phyloP scores from a whole-genome alignment of 2,329 filamentous ascomycete genomes.

The Chrysoporthe puriensis region DNA sequence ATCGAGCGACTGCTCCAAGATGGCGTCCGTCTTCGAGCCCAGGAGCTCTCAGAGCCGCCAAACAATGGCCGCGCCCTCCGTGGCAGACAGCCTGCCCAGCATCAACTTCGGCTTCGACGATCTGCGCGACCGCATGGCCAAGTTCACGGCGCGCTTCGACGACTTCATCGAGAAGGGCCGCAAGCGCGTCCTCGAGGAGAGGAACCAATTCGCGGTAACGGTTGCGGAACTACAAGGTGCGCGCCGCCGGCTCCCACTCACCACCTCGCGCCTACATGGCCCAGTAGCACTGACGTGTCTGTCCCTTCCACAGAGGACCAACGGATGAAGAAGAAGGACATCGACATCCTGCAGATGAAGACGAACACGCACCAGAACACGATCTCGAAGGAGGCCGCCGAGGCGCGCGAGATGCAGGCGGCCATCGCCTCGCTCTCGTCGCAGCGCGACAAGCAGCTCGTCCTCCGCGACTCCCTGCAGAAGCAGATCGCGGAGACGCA shows the following conservation, averaged over 20 bases:
- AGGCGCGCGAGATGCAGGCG: constrained; percentile 74
- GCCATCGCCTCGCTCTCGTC: constrained; percentile 61
- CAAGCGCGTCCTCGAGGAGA: constrained; percentile 87
- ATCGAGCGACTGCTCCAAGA: constrained; percentile 37
- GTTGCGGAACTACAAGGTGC: constrained; percentile 87
- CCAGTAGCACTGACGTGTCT: constrained; percentile 1
- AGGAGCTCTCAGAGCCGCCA: constrained; percentile 69
- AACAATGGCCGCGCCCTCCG: constrained; percentile 64
- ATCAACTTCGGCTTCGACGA: constrained; percentile 98
- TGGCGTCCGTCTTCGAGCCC: constrained; percentile 68
- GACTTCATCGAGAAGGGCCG: constrained; percentile 90
- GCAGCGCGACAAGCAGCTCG: constrained; percentile 64
- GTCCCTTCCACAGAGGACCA: constrained; percentile 71
- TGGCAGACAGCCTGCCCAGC: constrained; percentile 79
- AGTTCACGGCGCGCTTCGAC: constrained; percentile 89
- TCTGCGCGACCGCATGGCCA: constrained; percentile 90
- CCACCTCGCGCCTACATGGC: constrained; percentile 9
- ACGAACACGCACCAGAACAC: constrained; percentile 72
- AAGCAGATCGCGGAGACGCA: constrained; percentile 70
- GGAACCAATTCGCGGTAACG: constrained; percentile 91
- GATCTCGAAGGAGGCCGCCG: constrained; percentile 75
- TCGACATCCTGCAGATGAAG: constrained; percentile 79
- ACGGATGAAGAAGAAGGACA: constrained; percentile 84
- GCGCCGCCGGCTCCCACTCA: constrained; percentile 29
- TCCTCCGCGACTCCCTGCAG: constrained; percentile 59